These are phyloP conservation scores for Phaeomoniella chlamydospora DNA, from an alignment of 2,329 filamentous ascomycete genomes.

Conservation along the genomic window DNA sequence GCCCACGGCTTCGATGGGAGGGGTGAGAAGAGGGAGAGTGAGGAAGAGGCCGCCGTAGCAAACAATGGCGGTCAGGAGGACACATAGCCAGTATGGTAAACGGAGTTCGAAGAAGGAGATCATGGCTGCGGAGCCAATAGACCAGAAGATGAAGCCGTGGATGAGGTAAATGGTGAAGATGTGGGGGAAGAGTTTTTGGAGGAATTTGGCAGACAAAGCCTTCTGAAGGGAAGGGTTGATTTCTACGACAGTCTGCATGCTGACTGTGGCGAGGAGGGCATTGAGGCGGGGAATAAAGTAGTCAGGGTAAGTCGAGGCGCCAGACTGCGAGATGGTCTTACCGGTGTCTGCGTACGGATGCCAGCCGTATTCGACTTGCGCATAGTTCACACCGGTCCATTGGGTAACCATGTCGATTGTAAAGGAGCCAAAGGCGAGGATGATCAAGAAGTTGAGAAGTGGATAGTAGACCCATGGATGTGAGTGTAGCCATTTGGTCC, in stretches of 20 bases:
- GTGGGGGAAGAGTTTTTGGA: conserved; percentile 30
- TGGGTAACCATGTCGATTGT: conserved; percentile 16
- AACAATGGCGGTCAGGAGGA: conserved; percentile 9
- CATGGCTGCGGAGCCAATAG: conserved; percentile 12
- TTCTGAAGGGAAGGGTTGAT: conserved; percentile 23
- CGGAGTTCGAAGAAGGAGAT: conserved; percentile 8
- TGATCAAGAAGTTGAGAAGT: conserved; percentile 16
- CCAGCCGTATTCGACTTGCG: conserved; percentile 21
- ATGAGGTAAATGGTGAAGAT: conserved; percentile 35
- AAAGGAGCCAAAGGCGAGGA: conserved; percentile 17
- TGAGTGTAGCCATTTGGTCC: conserved; percentile 21
- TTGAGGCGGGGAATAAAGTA: conserved; percentile 31
- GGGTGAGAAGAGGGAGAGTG: conserved; percentile 2
- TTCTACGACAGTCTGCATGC: conserved; percentile 19
- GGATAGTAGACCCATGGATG: conserved; percentile 21
- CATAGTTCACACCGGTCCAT: conserved; percentile 18
- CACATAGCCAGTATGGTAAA: conserved; percentile 13
- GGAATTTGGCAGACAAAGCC: conserved; percentile 21
- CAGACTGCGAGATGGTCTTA: conserved; percentile 18
- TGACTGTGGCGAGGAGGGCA: conserved; percentile 23
- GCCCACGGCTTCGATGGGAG: conserved; percentile 5
- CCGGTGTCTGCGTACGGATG: conserved; percentile 27
- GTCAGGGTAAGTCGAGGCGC: conserved; percentile 21
- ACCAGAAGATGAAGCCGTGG: conserved; percentile 24
- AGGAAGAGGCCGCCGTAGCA: conserved; percentile 5